Evolutionary conservation across 305 asterid species (phyloP).

Genomic region (Galium porrigens): DNA sequence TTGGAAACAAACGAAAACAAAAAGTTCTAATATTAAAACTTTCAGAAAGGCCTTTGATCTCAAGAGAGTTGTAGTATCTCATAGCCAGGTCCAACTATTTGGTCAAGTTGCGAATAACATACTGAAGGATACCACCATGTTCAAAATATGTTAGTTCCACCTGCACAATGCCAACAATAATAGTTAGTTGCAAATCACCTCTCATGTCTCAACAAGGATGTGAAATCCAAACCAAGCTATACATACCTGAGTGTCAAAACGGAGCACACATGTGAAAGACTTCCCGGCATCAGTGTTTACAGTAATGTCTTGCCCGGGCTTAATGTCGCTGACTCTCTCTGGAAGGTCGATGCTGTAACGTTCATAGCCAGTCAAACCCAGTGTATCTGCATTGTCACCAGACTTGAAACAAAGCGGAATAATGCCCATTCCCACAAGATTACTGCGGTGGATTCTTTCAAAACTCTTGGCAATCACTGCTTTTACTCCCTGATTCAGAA

Average conservation of each 20-base stretch:
- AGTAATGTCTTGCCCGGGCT: constrained; percentile 66
- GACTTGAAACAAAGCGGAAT: constrained; percentile 75
- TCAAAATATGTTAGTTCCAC: constrained; percentile 69
- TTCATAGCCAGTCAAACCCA: constrained; percentile 73
- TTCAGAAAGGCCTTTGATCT: not conserved
- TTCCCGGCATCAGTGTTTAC: constrained; percentile 57
- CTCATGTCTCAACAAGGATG: not conserved
- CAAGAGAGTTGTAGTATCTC: not conserved
- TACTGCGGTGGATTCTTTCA: constrained; percentile 87
- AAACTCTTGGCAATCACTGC: constrained; percentile 90
- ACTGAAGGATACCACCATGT: constrained; percentile 83
- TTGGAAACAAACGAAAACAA: not conserved
- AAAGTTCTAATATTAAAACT: not conserved
- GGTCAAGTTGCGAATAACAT: constrained; percentile 49
- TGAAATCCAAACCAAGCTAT: constrained; percentile 7
- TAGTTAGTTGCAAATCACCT: not conserved
- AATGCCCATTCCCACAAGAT: constrained; percentile 86
- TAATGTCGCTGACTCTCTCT: constrained; percentile 38
- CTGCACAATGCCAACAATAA: constrained; percentile 25
- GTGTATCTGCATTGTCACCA: constrained; percentile 70
- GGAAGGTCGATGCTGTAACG: constrained; percentile 69
- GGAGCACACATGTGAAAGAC: constrained; percentile 55
- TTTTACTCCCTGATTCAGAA: constrained; percentile 56
- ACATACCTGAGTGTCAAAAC: constrained; percentile 81
- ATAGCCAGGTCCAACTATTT: constrained; percentile 17